Evolutionary conservation across 1,284 basidiomycete species (phyloP), one percentile per base, ranked within the genome.

Genomic region (Cutaneotrichosporon sp.): DNA sequence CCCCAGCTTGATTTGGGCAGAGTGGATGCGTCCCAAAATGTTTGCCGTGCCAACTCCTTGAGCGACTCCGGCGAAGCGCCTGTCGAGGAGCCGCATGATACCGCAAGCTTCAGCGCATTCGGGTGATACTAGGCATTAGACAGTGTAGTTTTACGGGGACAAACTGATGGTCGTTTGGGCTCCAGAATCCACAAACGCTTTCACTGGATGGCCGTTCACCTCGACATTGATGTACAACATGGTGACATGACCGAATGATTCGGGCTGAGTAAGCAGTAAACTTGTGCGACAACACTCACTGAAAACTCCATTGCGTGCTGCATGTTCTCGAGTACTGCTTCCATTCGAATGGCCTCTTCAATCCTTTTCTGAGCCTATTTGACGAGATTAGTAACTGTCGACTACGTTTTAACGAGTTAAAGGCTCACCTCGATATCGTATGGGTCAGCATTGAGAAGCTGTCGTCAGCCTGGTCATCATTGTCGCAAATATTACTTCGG

Each of bases 121-220:
- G 0, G 96, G 93, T 55, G 87, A 93, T 83, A 97, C 91, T 93
- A 60, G 7, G 43, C 51, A 41, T 37, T 15, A 34, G 51, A 26
- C 13, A 9, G 14, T 1, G 17, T 8, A 17, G 15, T 20, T 9
- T 12, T 21, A 10, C n/a, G 18, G 42, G 22, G 15, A 77, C 88
- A 70, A 60, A 93, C 90, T 96, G 76, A 97, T 97, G 0, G 94
- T 97, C 51, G 85, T 84, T 65, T 98, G 96, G 3, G 96, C 94
- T 22, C 94, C 94, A 61, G 90, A 94, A 70, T 98, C 94, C 21
- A 98, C 96, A 67, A 98, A 98, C 0, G 96, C 96, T 71, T 93
- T 96, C 35, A 97, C 84, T 1, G 85, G 84, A 49, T 82, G 80
- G 0, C 88, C 88, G 66, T 98, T 98, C 3, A 98, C 91, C 67